Conservation (phyloP, 2,329 filamentous ascomycete species). For the Nemania diffusa region DNA sequence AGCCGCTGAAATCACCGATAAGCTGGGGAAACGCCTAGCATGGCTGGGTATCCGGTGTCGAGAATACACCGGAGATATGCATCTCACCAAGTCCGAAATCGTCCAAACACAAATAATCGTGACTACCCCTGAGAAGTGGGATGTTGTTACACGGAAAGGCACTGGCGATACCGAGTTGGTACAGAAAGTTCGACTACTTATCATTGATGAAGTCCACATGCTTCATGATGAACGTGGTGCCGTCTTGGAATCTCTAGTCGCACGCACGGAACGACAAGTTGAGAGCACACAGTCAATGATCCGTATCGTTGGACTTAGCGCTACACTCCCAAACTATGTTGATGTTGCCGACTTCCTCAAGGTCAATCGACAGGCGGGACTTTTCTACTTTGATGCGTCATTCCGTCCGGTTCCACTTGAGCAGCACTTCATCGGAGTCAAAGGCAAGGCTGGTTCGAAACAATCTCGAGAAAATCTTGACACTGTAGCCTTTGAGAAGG, state of each 20-base stretch:
- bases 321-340: conserved; percentile 94
- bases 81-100: conserved; percentile 95
- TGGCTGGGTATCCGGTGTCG: conserved; percentile 94
- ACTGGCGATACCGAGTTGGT: conserved; percentile 97
- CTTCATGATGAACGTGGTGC: conserved; percentile 97
- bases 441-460: conserved; percentile 85
- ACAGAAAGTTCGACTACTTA: conserved; percentile 93
- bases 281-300: conserved; percentile 98
- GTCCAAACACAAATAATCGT: conserved; percentile 97
- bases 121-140: conserved; percentile 99
- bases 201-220: conserved; percentile 99
- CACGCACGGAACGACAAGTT: conserved; percentile 92
- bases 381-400: conserved; percentile 97
- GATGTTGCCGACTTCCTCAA: conserved; percentile 97
- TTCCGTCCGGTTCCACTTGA: conserved; percentile 96
- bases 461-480: conserved; percentile 91
- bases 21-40: conserved; percentile 87
- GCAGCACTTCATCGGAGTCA: conserved; percentile 97
- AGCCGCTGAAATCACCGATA: conserved; percentile 94
- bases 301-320: conserved; percentile 93
- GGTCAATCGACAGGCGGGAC: conserved; percentile 89
- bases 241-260: conserved; percentile 94
- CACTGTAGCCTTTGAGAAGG: conserved; percentile 88
- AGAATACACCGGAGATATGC: conserved; percentile 98
- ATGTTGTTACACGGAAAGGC: conserved; percentile 96